A percentile compares a stretch with the other conserved stretches of the same genome.
These are phyloP conservation scores for Sporothrix brunneoviolacea DNA, from an alignment of 2,329 filamentous ascomycete genomes.

Conservation along the genomic window DNA sequence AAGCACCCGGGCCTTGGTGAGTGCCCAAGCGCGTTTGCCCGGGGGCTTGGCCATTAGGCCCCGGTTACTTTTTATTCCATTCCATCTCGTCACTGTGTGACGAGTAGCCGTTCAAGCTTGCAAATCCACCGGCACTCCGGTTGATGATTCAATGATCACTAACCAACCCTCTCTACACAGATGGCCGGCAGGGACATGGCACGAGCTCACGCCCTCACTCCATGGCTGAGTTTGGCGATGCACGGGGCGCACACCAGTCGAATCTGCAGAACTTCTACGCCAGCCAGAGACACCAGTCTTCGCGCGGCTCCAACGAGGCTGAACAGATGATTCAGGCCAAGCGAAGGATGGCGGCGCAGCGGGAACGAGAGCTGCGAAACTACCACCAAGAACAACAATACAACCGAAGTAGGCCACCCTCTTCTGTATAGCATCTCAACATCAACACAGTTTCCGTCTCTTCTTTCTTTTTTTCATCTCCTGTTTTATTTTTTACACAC, in stretches of 20 bases:
- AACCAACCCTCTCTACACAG: conserved; percentile 36
- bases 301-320: conserved; percentile 79
- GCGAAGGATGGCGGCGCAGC: conserved; percentile 97
- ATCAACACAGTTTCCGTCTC: conserved; percentile 14
- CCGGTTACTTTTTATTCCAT: not conserved
- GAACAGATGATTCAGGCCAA: conserved; percentile 99
- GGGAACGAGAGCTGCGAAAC: conserved; percentile 97
- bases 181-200: conserved; percentile 61
- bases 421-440: conserved; percentile 59
- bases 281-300: conserved; percentile 81
- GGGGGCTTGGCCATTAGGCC: conserved; percentile 19
- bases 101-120: too few relatives aligned
- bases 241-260: conserved; percentile 62
- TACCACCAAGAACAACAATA: conserved; percentile 99
- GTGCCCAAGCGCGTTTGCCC: conserved; percentile 24
- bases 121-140: too few relatives aligned
- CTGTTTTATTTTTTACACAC: conserved; percentile 12
- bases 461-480: conserved; percentile 6
- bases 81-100: not conserved
- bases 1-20: conserved; percentile 54
- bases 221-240: conserved; percentile 72
- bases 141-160: conserved; percentile 10
- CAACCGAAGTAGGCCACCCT: conserved; percentile 93
- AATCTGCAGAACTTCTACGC: conserved; percentile 94
- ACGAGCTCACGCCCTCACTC: conserved; percentile 71